Evolutionary conservation across 2,329 filamentous ascomycete species (phyloP), one percentile per base, ranked within the genome.

Genomic region (Chaetomium globosum): DNA sequence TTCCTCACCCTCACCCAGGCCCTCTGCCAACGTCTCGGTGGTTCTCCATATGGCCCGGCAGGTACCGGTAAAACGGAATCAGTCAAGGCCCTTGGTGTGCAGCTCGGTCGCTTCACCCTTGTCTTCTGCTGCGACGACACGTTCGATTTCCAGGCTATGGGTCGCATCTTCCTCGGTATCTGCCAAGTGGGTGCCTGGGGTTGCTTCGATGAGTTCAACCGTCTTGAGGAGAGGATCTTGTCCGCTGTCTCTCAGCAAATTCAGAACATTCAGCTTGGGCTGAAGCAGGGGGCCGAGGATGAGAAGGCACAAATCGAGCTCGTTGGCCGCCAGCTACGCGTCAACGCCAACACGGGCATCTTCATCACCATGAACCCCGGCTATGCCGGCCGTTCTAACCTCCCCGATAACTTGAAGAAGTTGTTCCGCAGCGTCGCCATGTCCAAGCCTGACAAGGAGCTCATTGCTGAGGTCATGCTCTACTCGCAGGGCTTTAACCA

Each of bases 301-400:
- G 87, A 90, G 7, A 92, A 91, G 75, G 83, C 92, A 1, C 91
- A 97, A 75, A 98, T 99, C 71, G 95, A 99, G 76, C 83, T 99
- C 23, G 91, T 98, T 61, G 94, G 94, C 57, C 91, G 95, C 63
- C 93, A 96, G 71, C 84, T 99, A 56, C 87, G 85, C 68, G 95
- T 99, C 71, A 96, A 97, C 74, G 84, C 85, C 67, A 96, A 97
- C 75, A 98, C 96, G 59, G 95, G 95, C 72, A 95, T 99, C 76
- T 99, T 99, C 82, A 99, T 99, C 77, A 99, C 95, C 48, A 99
- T 99, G 96, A 99, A 99, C 77, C 95, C 95, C 77, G 95, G 95
- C 60, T 99, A 99, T 79, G 95, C 95, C 61, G 95, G 95, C 64
- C 92, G 95, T 78, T 99, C 95, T 58, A 99, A 99, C 79, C 81